A percentile compares a stretch with the other conserved stretches of the same genome.
Conservation (phyloP, 2,329 filamentous ascomycete species). For the Pseudonectria foliicola region DNA sequence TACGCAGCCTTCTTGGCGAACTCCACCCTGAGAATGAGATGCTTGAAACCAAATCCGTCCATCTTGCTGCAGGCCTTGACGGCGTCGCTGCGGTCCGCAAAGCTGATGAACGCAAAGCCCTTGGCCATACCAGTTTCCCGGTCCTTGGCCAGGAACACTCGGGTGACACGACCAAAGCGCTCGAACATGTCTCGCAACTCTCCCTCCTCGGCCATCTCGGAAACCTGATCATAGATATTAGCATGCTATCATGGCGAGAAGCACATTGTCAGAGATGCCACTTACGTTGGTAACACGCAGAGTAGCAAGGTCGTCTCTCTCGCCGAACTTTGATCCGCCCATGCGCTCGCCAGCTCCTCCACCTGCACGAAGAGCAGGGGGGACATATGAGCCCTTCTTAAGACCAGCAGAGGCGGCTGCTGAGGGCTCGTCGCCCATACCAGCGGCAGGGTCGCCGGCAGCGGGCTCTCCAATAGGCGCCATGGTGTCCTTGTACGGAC, state of each 20-base stretch:
- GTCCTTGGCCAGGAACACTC: constrained; percentile 97
- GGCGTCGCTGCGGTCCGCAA: constrained; percentile 82
- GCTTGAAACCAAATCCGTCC: constrained; percentile 89
- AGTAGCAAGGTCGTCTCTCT: constrained; percentile 93
- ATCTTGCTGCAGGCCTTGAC: constrained; percentile 93
- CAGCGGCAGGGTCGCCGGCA: constrained; percentile 47
- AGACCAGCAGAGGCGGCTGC: constrained; percentile 48
- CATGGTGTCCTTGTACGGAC: constrained; percentile 99
- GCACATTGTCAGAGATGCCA: constrained; percentile 19
- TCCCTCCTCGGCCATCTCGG: constrained; percentile 92
- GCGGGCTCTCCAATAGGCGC: constrained; percentile 65
- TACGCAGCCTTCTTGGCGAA: constrained; percentile 69
- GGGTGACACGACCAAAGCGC: constrained; percentile 90
- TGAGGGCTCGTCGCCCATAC: constrained; percentile 42
- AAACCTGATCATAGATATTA: constrained; percentile 54
- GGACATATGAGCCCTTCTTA: constrained; percentile 83
- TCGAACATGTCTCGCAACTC: constrained; percentile 98
- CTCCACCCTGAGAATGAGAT: constrained; percentile 79
- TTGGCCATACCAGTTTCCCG: constrained; percentile 93
- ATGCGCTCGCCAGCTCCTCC: constrained; percentile 71
- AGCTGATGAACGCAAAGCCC: constrained; percentile 98
- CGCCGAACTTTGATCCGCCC: constrained; percentile 72
- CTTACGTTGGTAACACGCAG: constrained; percentile 95
- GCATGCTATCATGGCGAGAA: constrained; percentile 6
- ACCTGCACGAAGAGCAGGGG: constrained; percentile 73